Evolutionary conservation across 768 basidiomycete genomes (phyloP).

Genomic region (Glaciozyma martinii): DNA sequence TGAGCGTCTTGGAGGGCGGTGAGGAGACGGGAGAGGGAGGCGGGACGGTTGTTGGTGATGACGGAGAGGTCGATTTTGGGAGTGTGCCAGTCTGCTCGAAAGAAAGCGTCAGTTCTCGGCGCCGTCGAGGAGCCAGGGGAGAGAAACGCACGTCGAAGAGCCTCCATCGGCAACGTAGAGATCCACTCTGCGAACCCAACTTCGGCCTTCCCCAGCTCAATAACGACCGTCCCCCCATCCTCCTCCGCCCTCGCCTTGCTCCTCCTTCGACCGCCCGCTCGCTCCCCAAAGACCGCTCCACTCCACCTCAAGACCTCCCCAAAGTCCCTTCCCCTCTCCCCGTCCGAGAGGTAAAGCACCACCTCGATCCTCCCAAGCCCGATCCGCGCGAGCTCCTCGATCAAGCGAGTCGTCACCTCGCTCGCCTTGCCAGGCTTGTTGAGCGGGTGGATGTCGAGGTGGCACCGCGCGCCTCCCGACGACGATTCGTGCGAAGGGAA

Average conservation of each 20-base stretch:
- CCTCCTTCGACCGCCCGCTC: slow-evolving; percentile 12
- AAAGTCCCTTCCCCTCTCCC: slow-evolving; percentile 17
- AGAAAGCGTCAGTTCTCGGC: slow-evolving; percentile 6
- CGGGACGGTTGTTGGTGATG: slow-evolving; percentile 67
- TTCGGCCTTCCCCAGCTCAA: slow-evolving; percentile 39
- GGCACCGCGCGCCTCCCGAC: slow-evolving; percentile 1
- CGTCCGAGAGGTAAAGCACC: slow-evolving; percentile 18
- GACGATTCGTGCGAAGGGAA: neutral
- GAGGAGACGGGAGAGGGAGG: slow-evolving; percentile 60
- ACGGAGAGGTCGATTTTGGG: slow-evolving; percentile 62
- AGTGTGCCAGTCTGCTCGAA: slow-evolving; percentile 57
- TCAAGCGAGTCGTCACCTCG: slow-evolving; percentile 13
- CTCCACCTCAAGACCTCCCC: slow-evolving; percentile 25
- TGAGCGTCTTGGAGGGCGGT: slow-evolving; percentile 51
- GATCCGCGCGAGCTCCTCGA: slow-evolving; percentile 16
- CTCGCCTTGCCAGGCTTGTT: neutral
- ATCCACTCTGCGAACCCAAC: slow-evolving; percentile 56
- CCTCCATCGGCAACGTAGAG: slow-evolving; percentile 49
- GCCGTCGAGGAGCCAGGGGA: neutral
- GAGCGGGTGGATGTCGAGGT: slow-evolving; percentile 24
- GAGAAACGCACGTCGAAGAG: slow-evolving; percentile 51
- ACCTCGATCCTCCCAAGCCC: neutral
- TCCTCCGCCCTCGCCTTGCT: slow-evolving; percentile 7
- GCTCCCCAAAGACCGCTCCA: slow-evolving; percentile 15
- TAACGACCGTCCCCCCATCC: slow-evolving; percentile 9